Evolutionary conservation across 2,329 filamentous ascomycete species (phyloP).

Genomic region (Talaromyces funiculosus): DNA sequence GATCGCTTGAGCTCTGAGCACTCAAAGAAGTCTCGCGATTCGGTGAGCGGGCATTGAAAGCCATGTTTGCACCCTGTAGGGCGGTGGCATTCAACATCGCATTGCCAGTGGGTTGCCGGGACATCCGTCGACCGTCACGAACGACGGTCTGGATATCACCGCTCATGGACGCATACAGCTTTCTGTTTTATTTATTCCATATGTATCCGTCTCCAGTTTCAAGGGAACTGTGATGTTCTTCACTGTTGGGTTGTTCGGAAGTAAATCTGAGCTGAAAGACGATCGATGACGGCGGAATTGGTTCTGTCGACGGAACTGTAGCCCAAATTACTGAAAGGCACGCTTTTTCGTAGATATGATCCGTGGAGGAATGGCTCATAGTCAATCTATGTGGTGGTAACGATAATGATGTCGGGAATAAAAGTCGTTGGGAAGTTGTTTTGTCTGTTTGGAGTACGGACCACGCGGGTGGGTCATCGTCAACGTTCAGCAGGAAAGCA

Average conservation of each 20-base stretch:
- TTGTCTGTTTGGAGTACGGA: neutral
- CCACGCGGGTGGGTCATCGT: neutral
- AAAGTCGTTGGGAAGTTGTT: neutral
- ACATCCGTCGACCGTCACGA: constrained; percentile 25
- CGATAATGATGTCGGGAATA: neutral
- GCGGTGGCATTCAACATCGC: constrained; percentile 21
- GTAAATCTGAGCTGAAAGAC: neutral
- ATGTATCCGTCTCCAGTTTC: neutral
- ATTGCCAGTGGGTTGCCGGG: constrained; percentile 19
- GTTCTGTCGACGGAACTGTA: neutral
- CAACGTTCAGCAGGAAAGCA: neutral
- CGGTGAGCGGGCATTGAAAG: constrained; percentile 26
- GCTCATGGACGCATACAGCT: constrained; percentile 24
- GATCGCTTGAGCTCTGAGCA: constrained; percentile 17
- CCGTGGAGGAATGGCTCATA: neutral
- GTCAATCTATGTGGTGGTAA: neutral
- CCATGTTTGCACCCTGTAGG: constrained; percentile 33
- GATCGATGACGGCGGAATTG: neutral
- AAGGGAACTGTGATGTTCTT: neutral
- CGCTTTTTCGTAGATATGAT: neutral
- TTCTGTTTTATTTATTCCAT: neutral
- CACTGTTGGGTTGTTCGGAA: neutral
- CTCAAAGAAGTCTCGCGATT: constrained; percentile 16
- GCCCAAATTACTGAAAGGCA: neutral
- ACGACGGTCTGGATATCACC: constrained; percentile 22